A percentile compares a stretch with the other conserved stretches of the same genome.
phyloP scores from a whole-genome alignment of 176 grass and related monocot species.

The Cenchrus purpureus region DNA sequence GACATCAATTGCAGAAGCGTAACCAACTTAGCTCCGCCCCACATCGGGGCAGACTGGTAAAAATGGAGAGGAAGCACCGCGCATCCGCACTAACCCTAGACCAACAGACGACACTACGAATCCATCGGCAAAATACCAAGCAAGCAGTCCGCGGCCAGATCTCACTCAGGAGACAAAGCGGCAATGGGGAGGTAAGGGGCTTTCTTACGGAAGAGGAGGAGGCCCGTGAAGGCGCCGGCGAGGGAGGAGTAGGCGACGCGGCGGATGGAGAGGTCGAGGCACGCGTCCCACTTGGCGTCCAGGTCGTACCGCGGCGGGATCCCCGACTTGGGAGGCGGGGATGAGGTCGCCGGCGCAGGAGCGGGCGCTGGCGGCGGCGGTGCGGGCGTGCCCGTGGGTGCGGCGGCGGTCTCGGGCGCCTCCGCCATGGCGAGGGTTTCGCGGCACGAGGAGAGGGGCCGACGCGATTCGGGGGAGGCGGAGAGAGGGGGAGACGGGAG shows the following conservation, averaged over 20 bases:
- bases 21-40: background rate
- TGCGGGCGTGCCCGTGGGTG: background rate
- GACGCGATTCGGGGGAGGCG: conserved; percentile 23
- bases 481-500: background rate
- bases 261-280: conserved; percentile 90
- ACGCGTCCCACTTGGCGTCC: conserved; percentile 88
- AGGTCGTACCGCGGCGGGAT: conserved; percentile 77
- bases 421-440: conserved; percentile 73
- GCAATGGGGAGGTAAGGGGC: background rate
- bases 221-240: conserved; percentile 75
- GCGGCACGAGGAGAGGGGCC: conserved; percentile 3
- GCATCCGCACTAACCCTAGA: conserved; percentile 20
- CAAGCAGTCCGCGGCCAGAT: conserved; percentile 16
- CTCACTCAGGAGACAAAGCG: background rate
- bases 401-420: conserved; percentile 51
- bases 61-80: background rate
- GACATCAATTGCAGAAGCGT: too few relatives aligned
- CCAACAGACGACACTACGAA: background rate
- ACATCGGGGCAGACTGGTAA: background rate
- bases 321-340: conserved; percentile 21
- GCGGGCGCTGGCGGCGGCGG: background rate
- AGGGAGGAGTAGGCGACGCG: conserved; percentile 84
- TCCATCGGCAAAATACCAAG: background rate
- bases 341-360: background rate
- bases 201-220: conserved; percentile 80